Evolutionary conservation across 2,329 filamentous ascomycete species (phyloP).

Genomic region (Ophiostoma tasmaniense): DNA sequence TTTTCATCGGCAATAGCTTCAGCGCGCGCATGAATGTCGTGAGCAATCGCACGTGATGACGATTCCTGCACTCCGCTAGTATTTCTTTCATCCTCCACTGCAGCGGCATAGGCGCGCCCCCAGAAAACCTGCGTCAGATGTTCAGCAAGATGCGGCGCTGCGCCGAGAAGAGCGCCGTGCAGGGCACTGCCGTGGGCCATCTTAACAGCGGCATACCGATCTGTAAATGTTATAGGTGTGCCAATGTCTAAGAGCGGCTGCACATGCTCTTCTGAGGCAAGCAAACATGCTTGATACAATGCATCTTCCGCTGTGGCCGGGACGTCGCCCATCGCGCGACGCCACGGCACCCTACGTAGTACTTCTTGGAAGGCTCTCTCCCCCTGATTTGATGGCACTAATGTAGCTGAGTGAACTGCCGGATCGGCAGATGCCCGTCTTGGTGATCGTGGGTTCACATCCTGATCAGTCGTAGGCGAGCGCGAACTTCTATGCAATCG

Average conservation of each 20-base stretch:
- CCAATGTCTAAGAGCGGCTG: neutral
- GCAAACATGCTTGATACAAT: neutral
- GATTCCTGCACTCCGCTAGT: neutral
- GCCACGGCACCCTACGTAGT: neutral
- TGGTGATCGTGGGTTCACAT: neutral
- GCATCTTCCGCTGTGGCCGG: neutral
- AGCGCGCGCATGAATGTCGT: neutral
- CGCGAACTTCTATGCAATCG: neutral
- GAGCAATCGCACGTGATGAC: neutral
- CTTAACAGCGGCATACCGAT: neutral
- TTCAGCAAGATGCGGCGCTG: neutral
- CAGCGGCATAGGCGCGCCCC: neutral
- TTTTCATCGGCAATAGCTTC: neutral
- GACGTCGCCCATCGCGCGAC: neutral
- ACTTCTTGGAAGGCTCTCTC: neutral
- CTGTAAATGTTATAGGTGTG: neutral
- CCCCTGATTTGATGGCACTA: neutral
- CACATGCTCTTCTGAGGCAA: neutral
- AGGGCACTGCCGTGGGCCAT: neutral
- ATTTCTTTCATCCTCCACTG: neutral
- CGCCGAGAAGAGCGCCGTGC: neutral
- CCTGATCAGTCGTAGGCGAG: neutral
- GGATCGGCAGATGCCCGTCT: neutral
- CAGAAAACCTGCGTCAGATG: neutral
- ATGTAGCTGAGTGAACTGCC: neutral